Conservation (phyloP, 2,329 filamentous ascomycete species). For the Exophiala calicioides region DNA sequence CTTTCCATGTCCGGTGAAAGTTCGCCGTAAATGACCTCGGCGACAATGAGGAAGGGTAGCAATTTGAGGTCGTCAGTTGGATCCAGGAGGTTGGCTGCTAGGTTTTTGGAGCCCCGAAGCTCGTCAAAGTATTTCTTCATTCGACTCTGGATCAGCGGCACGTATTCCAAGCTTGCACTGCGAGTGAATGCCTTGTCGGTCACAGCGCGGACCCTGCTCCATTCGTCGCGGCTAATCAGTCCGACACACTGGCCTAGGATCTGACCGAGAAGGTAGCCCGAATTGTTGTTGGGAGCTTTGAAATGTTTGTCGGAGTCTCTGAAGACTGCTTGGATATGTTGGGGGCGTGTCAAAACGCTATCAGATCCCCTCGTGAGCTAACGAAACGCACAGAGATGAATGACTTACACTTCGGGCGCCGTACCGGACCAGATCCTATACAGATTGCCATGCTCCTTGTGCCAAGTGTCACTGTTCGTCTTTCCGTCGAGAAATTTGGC, state of each 20-base stretch:
- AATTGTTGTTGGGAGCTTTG: slow-evolving; percentile 47
- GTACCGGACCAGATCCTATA: slow-evolving; percentile 46
- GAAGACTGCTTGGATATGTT: slow-evolving; percentile 42
- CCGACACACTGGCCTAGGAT: slow-evolving; percentile 49
- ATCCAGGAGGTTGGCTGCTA: slow-evolving; percentile 24
- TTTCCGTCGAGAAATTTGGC: slow-evolving; percentile 45
- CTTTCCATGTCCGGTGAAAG: slow-evolving; percentile 30
- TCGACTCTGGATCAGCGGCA: slow-evolving; percentile 4
- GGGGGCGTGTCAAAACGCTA: slow-evolving; percentile 41
- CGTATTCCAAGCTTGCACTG: not conserved
- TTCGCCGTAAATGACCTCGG: slow-evolving; percentile 42
- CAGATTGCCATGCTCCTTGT: slow-evolving; percentile 36
- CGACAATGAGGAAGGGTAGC: slow-evolving; percentile 44
- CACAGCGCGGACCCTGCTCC: slow-evolving; percentile 32
- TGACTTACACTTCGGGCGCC: slow-evolving; percentile 42
- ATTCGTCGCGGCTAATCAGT: slow-evolving; percentile 40
- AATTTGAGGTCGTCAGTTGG: slow-evolving; percentile 37
- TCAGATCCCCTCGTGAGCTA: no score
- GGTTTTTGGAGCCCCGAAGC: not conserved
- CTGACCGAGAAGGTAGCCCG: slow-evolving; percentile 43
- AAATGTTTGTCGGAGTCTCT: slow-evolving; percentile 47
- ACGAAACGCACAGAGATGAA: not conserved
- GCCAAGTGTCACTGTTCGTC: slow-evolving; percentile 39
- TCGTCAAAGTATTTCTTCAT: slow-evolving; percentile 5
- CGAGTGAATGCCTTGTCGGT: slow-evolving; percentile 31